Evolutionary conservation across 2,329 filamentous ascomycete species (phyloP), one percentile per base, ranked within the genome.

Genomic region (Aspergillus luchuensis): DNA sequence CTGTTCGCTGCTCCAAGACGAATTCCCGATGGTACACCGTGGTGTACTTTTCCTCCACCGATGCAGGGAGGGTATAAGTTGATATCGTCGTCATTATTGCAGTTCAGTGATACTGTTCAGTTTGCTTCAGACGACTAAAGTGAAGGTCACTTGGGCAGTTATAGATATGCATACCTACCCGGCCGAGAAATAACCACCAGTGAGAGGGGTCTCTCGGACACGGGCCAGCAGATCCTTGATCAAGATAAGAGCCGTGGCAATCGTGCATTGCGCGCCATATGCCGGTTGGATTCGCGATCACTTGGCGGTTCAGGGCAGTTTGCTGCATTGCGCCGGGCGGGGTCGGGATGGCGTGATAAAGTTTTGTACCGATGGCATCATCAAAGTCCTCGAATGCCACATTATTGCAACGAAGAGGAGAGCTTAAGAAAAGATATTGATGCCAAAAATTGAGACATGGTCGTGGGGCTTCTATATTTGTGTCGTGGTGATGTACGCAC

Each of bases 291-390:
- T 49, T 49, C 45, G 47, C n/a, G 52, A 55, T 55, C 51, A 10
- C 13, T 45, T n/a, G 36, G 33, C 2, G 21, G 36, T 52, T 13
- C 17, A 23, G 17, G 28, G 28, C 49, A 19, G 11, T 10, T 10
- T n/a, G 33, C n/a, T 8, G 25, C 59, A 71, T 74, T 71, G 71
- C 70, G 67, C 67, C 71, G 69, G 64, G 70, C 70, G 72, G 72
- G 71, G 71, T 64, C 61, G 43, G 36, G 55, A 74, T 74, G 69
- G 64, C 72, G 72, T 74, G 72, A 71, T 73, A 56, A 17, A 38
- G 10, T 28, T 28, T n/a, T 21, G 21, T 17, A 6, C 15, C 21
- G 17, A 48, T 53, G 30, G 48, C 43, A 62, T 59, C 51, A 47
- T 59, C 56, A 17, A 3, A 43, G 10, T 30, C 4, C 3, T 43